Base-by-base conservation (phyloP, 2,329 filamentous ascomycete genomes). In the Alternaria sp. region DNA sequence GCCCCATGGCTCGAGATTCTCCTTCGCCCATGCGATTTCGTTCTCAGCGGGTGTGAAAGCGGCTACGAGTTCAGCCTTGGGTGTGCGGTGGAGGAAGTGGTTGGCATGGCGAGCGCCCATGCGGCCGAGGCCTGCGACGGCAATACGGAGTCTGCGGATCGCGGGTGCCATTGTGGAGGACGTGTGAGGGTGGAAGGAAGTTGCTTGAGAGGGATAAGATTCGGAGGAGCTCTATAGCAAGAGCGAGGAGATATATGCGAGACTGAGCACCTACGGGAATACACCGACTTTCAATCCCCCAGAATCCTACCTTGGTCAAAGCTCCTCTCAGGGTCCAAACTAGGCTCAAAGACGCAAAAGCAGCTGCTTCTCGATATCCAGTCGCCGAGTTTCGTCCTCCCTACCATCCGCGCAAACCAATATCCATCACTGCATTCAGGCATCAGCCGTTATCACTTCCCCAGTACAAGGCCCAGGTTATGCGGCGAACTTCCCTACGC, bases 91-190 rank as follows among this genome's bases (percentile, higher is more conserved):
- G 52, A 83, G 79, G 71, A 83, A 83, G 69, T 84, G 79, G 61
- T 81, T 74, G n/a, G 83, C 83, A 68, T 84, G 82, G 30, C 83
- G 80, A 61, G 81, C 80, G 49, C 83, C 83, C 83, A 85, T 85
- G 69, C 83, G 83, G 67, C 83, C 83, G 21, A 85, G 81, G 67
- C 83, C 83, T 54, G 80, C 81, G 61, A 82, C 78, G 64, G 80
- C 83, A 54, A 84, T 73, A 64, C 81, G 75, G 59, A 84, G 81
- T 72, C 81, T 81, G 62, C 79, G 80, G 30, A 76, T 58, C 11
- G 71, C 70, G 23, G 75, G 69, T 45, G 69, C 57, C 78, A 80
- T 81, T 69, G 62, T 69, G 21, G 21, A 21, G 21, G 21, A 21
- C 21, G 3, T 21, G 4, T 21, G 21, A 21, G 4, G 21, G 21